These are phyloP conservation scores for Populus hybrid DNA, from an alignment of 441 rosid species.

Conservation along the genomic window DNA sequence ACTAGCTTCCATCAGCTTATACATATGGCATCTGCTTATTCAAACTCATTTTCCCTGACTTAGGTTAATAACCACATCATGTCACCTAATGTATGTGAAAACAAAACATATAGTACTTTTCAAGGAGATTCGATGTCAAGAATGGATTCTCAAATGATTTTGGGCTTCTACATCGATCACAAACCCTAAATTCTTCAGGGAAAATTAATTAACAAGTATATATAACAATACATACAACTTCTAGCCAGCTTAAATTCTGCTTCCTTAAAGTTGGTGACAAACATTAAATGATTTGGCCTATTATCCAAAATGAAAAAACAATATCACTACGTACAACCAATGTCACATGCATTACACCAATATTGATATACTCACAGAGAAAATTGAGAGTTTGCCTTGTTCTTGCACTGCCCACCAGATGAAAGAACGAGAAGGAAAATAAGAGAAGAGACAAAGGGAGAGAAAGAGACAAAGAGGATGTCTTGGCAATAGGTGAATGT, in stretches of 20 bases:
- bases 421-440: background rate
- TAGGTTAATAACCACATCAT: background rate
- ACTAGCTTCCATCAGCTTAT: background rate
- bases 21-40: background rate
- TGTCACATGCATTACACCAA: background rate
- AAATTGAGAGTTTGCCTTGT: background rate
- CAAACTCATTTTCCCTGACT: background rate
- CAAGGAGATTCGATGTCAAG: background rate
- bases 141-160: background rate
- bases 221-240: too few relatives aligned
- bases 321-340: background rate
- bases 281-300: too few relatives aligned
- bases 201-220: background rate
- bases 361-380: conserved; percentile 14
- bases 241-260: background rate
- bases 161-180: background rate
- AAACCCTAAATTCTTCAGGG: background rate
- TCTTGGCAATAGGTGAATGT: background rate
- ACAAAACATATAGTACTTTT: background rate
- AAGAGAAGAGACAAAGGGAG: background rate
- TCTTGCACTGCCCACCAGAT: conserved; percentile 7
- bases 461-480: background rate
- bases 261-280: background rate
- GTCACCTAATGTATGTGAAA: background rate
- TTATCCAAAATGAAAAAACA: background rate